Base-by-base conservation (phyloP, 2,329 filamentous ascomycete species). In the Coccinonectria pachysandricola region DNA sequence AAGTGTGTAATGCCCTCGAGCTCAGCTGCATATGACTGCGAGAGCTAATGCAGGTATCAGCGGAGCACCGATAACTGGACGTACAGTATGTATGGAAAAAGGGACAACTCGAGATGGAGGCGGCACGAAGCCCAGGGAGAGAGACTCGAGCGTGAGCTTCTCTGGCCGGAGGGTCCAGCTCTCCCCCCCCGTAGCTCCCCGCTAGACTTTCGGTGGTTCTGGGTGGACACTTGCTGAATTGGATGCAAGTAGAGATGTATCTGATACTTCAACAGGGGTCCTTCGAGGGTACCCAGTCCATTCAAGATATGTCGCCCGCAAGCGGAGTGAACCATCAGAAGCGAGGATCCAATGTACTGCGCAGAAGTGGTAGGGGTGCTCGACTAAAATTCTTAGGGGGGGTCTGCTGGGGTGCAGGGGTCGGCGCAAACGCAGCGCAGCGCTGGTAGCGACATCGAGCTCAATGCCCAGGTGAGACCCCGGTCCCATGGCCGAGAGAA, bases 271-370 rank as follows among this genome's bases (percentile, higher is more conserved):
- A 27, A 13, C 12, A 8, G 18, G 27, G 31, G 23, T 19, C 31
- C 31, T 30, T 22, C 18, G 30, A 19, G 23, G 31, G 24, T 17
- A 21, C 24, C 31, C 35, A 24, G 30, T 26, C 32, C 21, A 31
- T 30, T 27, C 31, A 36, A 38, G 43, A 40, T 43, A 39, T 40
- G 32, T 30, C 33, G 36, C 37, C 27, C 24, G 33, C 31, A 38
- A 29, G 33, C 42, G 32, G 34, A 30, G 42, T 43, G 34, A 45
- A 41, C 42, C 40, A 42, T 37, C 35, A 40, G 36, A n/a, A n/a
- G n/a, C n/a, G n/a, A n/a, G n/a, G n/a, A n/a, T 7, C 25, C 34
- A 34, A 26, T 30, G 31, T 30, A 26, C 28, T 31, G 33, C 24
- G 26, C 30, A 23, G 39, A 30, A 30, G 40, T 36, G 40, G 35